Percentiles rank a stretch among this genome's conserved stretches.
These are phyloP conservation scores for Pseudogymnoascus sp. DNA, from an alignment of 2,329 filamentous ascomycete species.

Conservation along the genomic window DNA sequence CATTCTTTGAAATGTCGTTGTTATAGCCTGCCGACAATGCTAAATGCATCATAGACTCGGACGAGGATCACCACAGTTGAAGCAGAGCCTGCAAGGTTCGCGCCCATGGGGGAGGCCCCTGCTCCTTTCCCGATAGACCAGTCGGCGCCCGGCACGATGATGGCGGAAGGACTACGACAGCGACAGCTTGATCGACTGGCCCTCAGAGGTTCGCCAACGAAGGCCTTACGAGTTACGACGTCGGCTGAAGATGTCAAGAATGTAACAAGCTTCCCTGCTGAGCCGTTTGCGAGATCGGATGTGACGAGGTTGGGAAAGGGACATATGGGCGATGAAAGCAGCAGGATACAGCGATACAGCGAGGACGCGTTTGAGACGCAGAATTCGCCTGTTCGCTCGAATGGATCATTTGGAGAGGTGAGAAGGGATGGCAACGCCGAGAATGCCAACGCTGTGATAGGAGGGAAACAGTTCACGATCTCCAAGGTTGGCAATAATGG, in stretches of 20 bases:
- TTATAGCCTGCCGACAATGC: slow-evolving; percentile 1
- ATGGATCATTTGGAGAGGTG: slow-evolving; percentile 36
- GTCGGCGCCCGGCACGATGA: slow-evolving; percentile 1
- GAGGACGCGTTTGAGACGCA: slow-evolving; percentile 26
- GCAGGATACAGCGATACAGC: slow-evolving; percentile 18
- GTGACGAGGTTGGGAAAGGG: neutral
- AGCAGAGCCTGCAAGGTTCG: neutral
- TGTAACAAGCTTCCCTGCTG: slow-evolving; percentile 20
- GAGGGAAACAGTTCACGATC: slow-evolving; percentile 53
- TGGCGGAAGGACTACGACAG: slow-evolving; percentile 24
- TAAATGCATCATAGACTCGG: slow-evolving; percentile 3
- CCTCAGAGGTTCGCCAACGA: slow-evolving; percentile 24
- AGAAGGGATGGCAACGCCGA: slow-evolving; percentile 53
- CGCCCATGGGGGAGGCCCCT: neutral
- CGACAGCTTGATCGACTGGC: slow-evolving; percentile 29
- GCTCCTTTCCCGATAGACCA: slow-evolving; percentile 1
- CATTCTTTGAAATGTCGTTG: neutral
- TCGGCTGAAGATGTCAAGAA: slow-evolving; percentile 20
- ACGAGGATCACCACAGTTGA: slow-evolving; percentile 8
- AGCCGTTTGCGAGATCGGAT: slow-evolving; percentile 19
- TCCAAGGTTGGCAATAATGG: slow-evolving; percentile 78
- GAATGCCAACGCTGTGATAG: slow-evolving; percentile 45
- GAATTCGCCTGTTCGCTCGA: slow-evolving; percentile 4
- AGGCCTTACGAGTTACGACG: slow-evolving; percentile 18
- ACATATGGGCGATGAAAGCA: slow-evolving; percentile 14